A percentile compares a stretch with the other conserved stretches of the same genome.
phyloP scores from a whole-genome alignment of 768 basidiomycete genomes.

The Kwoniella shandongensis region DNA sequence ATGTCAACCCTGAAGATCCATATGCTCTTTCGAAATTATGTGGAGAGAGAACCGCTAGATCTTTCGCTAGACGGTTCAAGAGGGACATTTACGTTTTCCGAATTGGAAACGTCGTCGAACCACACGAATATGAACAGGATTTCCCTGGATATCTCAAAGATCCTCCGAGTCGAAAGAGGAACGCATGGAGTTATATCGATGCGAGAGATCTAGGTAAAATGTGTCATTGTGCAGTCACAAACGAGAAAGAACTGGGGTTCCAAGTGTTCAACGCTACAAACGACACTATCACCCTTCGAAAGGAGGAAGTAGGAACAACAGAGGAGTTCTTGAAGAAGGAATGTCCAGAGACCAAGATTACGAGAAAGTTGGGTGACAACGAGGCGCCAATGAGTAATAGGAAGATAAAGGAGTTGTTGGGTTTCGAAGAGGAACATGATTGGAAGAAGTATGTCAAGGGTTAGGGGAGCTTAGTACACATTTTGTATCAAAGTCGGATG shows the following conservation, averaged over 20 bases:
- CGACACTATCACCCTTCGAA: conserved; percentile 38
- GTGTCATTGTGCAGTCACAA: conserved; percentile 39
- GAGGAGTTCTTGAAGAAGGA: conserved; percentile 35
- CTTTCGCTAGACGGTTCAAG: conserved; percentile 38
- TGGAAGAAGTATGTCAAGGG: conserved; percentile 41
- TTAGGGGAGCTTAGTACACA: background rate
- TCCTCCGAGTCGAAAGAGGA: conserved; percentile 42
- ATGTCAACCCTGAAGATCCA: conserved; percentile 36
- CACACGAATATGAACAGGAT: conserved; percentile 47
- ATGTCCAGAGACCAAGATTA: conserved; percentile 35
- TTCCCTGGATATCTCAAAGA: conserved; percentile 44
- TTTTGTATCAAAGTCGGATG: too few relatives aligned
- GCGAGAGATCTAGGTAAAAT: conserved; percentile 50
- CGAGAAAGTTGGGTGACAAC: conserved; percentile 40
- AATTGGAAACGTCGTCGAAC: conserved; percentile 49
- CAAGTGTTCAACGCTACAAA: conserved; percentile 53
- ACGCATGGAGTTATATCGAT: conserved; percentile 52
- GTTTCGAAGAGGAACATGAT: conserved; percentile 49
- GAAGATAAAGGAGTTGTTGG: conserved; percentile 46
- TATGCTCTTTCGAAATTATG: conserved; percentile 48
- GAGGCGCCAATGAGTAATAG: conserved; percentile 49
- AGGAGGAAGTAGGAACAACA: conserved; percentile 25
- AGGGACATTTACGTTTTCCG: conserved; percentile 46
- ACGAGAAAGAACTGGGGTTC: conserved; percentile 45
- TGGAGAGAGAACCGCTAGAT: conserved; percentile 45